Base-by-base conservation (phyloP, 345 rosid genomes). In the Citropsis articulata region DNA sequence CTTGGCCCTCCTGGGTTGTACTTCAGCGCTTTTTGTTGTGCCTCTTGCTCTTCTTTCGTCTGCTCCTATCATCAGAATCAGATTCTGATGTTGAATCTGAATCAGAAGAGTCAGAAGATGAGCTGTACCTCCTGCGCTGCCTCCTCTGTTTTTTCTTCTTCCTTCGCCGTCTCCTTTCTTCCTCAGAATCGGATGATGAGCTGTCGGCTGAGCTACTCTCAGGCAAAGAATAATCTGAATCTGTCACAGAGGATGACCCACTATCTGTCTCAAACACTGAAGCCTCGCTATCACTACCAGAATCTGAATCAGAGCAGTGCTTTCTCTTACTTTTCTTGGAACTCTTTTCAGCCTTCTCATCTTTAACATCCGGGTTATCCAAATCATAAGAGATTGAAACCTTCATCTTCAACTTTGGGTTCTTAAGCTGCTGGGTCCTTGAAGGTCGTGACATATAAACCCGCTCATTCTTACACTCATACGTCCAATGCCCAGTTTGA, bases 401-500 rank as follows among this genome's bases (percentile, higher is more conserved):
- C 85, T 89, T 89, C 91, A 78, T 87, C 83, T 89, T 87, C 87
- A 92, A 77, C 31, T 91, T 94, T 38, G 97, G 98, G 73, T 92
- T 96, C 88, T 94, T 94, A 61, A 96, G 97, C 81, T 94, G 93
- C 84, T 96, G 98, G 18, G 98, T 96, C 71, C 99, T 83, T 0
- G 99, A 96, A 0, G 98, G 98, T 2, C 98, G 86, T 3, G 97
- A 90, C 78, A 94, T 89, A 84, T 96, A 96, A 76, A 94, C 98
- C 75, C 98, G 80, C 60, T 96, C 99, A 30, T 96, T 94, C 86
- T 93, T 96, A 84, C 99, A 96, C 83, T 96, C 94, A 3, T 88
- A 94, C 16, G 99, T 94, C 98, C 99, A 96, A 60, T 96, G 99
- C 3, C 98, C 99, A 0, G 90, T n/a, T 61, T 96, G 97, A 68